These are phyloP conservation scores for Xylariaceae sp. DNA, from an alignment of 2,329 filamentous ascomycete species.

Conservation along the genomic window DNA sequence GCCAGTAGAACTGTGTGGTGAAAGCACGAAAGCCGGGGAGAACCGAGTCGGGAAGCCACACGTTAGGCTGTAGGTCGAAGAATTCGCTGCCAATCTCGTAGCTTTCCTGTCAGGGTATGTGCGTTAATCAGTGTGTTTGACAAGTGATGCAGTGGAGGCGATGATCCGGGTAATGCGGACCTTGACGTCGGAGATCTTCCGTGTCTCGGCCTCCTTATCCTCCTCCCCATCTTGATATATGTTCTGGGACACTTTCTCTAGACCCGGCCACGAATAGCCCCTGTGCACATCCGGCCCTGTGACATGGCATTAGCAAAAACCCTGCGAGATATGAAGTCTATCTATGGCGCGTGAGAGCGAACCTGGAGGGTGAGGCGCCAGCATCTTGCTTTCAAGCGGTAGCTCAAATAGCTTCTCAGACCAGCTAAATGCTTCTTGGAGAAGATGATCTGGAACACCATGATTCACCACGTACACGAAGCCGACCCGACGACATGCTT, in stretches of 20 bases:
- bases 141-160: not conserved
- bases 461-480: constrained; percentile 28
- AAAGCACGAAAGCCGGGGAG: constrained; percentile 44
- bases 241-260: constrained; percentile 49
- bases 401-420: constrained; percentile 28
- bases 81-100: constrained; percentile 48
- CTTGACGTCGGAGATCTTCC: constrained; percentile 47
- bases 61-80: constrained; percentile 40
- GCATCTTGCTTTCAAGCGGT: constrained; percentile 29
- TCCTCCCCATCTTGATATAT: constrained; percentile 36
- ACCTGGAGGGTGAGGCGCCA: constrained; percentile 31
- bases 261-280: constrained; percentile 51
- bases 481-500: constrained; percentile 28
- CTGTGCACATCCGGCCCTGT: constrained; percentile 43
- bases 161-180: constrained; percentile 25
- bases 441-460: constrained; percentile 27
- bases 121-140: too few relatives aligned
- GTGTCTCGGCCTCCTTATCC: constrained; percentile 35
- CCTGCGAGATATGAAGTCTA: not conserved
- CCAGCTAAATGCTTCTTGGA: constrained; percentile 35
- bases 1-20: constrained; percentile 45
- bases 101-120: constrained; percentile 37
- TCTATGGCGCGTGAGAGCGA: not conserved
- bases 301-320: not conserved
- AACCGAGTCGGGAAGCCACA: constrained; percentile 42